Percentiles rank a stretch among this genome's conserved stretches.
phyloP scores from a whole-genome alignment of 306 rosid species.

The Datisca glomerata region DNA sequence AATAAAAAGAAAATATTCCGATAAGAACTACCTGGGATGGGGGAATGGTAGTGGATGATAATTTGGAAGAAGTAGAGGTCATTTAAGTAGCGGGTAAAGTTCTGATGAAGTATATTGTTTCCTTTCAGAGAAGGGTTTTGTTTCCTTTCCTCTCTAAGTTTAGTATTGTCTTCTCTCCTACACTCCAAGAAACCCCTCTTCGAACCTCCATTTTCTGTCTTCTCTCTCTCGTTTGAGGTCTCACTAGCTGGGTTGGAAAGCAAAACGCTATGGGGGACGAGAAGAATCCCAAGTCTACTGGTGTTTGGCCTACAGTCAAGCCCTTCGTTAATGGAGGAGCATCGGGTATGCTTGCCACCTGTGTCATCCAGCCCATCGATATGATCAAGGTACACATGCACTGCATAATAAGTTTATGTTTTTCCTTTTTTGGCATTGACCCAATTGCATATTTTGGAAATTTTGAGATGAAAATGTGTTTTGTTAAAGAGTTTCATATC shows the following conservation, averaged over 20 bases:
- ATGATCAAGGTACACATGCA: conserved; percentile 60
- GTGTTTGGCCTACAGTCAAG: conserved; percentile 64
- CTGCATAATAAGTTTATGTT: background rate
- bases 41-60: too few relatives aligned
- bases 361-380: conserved; percentile 81
- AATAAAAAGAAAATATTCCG: too few relatives aligned
- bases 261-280: conserved; percentile 58
- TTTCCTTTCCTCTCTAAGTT: too few relatives aligned
- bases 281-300: conserved; percentile 46
- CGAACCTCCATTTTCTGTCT: background rate
- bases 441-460: background rate
- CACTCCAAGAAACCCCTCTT: background rate
- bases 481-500: conserved; percentile 30
- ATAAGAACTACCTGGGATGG: too few relatives aligned
- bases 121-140: too few relatives aligned
- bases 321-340: conserved; percentile 87
- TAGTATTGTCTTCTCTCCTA: too few relatives aligned
- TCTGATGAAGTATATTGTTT: too few relatives aligned
- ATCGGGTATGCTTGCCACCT: conserved; percentile 93
- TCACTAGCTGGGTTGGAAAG: background rate
- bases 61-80: too few relatives aligned
- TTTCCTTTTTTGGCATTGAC: background rate
- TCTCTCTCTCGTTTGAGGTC: background rate
- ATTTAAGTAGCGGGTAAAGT: too few relatives aligned
- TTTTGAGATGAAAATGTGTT: background rate